Base-by-base conservation (phyloP, 2,329 filamentous ascomycete species). In the Pestalotiopsis sp. region DNA sequence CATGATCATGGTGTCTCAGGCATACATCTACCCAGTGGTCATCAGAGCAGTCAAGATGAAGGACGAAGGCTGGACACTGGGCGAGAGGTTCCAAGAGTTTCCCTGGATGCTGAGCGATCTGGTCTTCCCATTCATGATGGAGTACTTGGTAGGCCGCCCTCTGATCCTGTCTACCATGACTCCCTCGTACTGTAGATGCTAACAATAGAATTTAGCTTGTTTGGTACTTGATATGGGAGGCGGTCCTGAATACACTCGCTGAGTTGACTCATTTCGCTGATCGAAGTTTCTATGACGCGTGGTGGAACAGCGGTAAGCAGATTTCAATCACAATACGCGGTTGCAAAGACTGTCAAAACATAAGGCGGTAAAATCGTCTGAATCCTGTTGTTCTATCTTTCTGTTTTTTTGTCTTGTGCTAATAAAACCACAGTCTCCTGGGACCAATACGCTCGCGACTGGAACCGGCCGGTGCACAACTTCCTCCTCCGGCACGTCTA, bases 161-260 rank as follows among this genome's bases (percentile, higher is more conserved):
- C 14, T 38, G 13, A 11, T 17, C 20, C 0, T 14, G 20, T 57
- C 9, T 56, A 13, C 20, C 36, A 14, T 23, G 4, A 5, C 1
- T 57, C 25, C 17, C n/a, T 17, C 13, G 40, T 3, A 36, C n/a
- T 14, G 23, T 2, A 23, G 6, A 13, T 23, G 20, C 65, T 69
- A 52, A 68, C 17, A 56, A 4, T 17, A 11, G 9, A 61, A 23
- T 23, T 49, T 65, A 84, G 81, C 85, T 93, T 68, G 86, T 89
- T 0, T 95, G 92, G 91, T 95, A 94, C 77, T 86, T 95, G 36
- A 94, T 95, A 72, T 95, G 93, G 93, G 90, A 92, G 78, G 89
- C 88, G 3, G 87, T 91, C 45, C 83, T 94, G 70, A 95, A 95
- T 77, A 87, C 93, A 14, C 83, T 95, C 25, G 93, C 92, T 4